Base-by-base conservation (phyloP, 2,329 filamentous ascomycete species). In the Tolypocladium inflatum region DNA sequence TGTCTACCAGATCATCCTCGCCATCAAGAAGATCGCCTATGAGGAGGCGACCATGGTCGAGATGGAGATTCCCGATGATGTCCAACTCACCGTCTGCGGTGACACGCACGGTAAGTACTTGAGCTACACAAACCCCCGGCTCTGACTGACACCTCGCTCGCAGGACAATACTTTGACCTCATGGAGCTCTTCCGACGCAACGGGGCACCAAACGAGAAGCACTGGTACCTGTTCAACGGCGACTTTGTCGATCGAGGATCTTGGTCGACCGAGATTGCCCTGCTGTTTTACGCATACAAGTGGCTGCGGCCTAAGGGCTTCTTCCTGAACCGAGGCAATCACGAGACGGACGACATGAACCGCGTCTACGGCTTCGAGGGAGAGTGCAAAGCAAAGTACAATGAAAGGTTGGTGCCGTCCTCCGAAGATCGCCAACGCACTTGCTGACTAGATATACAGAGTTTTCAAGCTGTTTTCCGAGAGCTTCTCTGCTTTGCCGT, bases 341-440 rank as follows among this genome's bases (percentile, higher is more conserved):
- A 99, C 76, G 94, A 99, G 77, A 97, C 94, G 54, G 93, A 97
- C 71, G 93, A 97, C 74, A 99, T 99, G 94, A 99, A 99, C 80
- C 86, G 91, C 64, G 92, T 94, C 57, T 99, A 99, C 71, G 94
- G 94, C 21, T 99, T 99, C 68, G 94, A 99, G 74, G 94, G 94
- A 70, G 94, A 99, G 73, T 97, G 94, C 80, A 94, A 93, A 74
- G 90, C 91, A 66, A 99, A 99, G 77, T 99, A 99, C 76, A 97
- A 90, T 71, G 94, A 96, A 74, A 87, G 78, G 77, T 67, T 35
- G n/a, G 23, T 23, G 19, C 26, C 11, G 43, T 17, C 45, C 21
- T 13, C 35, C 17, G 13, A n/a, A n/a, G 30, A 19, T 3, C 19
- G 10, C 6, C 19, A 37, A 23, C n/a, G 38, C 42, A 37, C 13